These are phyloP conservation scores for Schizosaccharomyces cryophilus DNA, from an alignment of 805 yeast species.

Conservation along the genomic window DNA sequence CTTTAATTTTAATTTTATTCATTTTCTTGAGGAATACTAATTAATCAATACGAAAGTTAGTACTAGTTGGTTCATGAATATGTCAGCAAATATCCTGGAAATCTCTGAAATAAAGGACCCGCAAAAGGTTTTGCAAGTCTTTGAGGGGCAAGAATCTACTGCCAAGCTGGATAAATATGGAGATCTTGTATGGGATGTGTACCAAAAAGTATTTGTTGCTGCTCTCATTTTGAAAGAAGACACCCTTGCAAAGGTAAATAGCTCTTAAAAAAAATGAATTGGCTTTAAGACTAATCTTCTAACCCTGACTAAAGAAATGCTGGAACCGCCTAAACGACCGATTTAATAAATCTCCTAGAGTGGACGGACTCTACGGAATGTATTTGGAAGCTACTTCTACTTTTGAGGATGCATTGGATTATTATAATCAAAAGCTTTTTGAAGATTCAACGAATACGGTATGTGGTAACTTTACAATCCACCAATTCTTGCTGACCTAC, in stretches of 20 bases:
- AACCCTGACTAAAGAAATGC: not conserved
- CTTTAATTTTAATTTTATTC: too few species aligned
- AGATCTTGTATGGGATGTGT: not conserved
- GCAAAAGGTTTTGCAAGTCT: not conserved
- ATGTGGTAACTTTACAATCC: not conserved
- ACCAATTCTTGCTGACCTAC: not conserved
- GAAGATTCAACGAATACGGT: not conserved
- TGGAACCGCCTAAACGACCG: not conserved
- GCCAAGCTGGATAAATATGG: not conserved
- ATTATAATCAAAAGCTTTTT: not conserved
- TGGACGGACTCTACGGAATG: not conserved
- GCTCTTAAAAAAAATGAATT: not conserved
- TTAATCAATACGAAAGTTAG: too few species aligned
- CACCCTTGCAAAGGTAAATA: not conserved
- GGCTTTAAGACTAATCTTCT: not conserved
- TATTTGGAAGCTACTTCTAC: not conserved
- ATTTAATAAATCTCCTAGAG: not conserved
- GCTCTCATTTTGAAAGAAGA: not conserved
- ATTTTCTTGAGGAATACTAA: too few species aligned
- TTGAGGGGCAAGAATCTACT: not conserved
- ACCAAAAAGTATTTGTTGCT: constrained; percentile 1
- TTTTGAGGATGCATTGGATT: not conserved
- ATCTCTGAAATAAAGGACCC: not conserved
- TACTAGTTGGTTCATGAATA: not conserved
- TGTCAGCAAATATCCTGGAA: not conserved